phyloP scores from a whole-genome alignment of 495 filamentous ascomycete genomes.

The Apodospora peruviana region DNA sequence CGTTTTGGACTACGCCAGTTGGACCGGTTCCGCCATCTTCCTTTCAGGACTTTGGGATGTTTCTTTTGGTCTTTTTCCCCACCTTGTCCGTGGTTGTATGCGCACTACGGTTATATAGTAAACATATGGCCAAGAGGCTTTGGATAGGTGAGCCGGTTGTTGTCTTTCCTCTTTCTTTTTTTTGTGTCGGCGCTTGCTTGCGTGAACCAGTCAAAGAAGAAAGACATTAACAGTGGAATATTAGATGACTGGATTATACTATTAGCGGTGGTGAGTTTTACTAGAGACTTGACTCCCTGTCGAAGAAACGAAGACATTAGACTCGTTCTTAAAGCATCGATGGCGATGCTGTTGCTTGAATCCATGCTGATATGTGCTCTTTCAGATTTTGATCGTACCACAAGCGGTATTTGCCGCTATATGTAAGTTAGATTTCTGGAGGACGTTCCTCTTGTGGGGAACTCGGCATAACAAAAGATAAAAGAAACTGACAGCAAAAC shows the following conservation, averaged over 20 bases:
- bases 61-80: conserved; percentile 34
- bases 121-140: conserved; percentile 22
- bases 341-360: conserved; percentile 14
- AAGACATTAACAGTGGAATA: background rate
- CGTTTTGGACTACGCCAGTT: conserved; percentile 5
- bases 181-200: too few species aligned
- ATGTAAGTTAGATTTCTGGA: conserved; percentile 21
- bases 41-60: conserved; percentile 34
- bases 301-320: too few species aligned
- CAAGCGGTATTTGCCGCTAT: conserved; percentile 30
- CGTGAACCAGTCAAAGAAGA: too few species aligned
- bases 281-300: background rate
- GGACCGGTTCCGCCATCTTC: conserved; percentile 16
- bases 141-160: conserved; percentile 23
- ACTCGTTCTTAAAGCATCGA: too few species aligned
- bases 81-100: conserved; percentile 31
- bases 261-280: conserved; percentile 25
- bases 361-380: conserved; percentile 21
- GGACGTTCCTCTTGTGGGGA: too few species aligned
- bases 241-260: conserved; percentile 37
- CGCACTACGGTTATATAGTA: conserved; percentile 34
- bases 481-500: too few species aligned
- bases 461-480: too few species aligned
- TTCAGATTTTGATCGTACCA: conserved; percentile 24
- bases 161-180: background rate